Evolutionary conservation across 805 yeast species (phyloP).

Genomic region (Scheffersomyces stipitis): DNA sequence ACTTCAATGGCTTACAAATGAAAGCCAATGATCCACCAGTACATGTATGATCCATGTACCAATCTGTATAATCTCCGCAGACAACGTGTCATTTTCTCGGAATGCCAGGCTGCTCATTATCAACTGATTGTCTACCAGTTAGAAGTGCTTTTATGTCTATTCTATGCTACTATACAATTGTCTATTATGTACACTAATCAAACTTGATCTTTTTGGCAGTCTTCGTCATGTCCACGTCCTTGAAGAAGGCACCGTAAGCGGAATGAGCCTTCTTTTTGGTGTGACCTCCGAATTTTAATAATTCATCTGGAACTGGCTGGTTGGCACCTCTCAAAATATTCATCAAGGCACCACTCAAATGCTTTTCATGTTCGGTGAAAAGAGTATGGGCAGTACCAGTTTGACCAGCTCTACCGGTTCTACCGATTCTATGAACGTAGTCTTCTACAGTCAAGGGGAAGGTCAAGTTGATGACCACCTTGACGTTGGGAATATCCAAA

Average conservation of each 20-base stretch:
- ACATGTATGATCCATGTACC: too few relatives aligned
- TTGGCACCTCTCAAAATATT: constrained; percentile 91
- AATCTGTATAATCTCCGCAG: too few relatives aligned
- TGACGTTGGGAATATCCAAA: constrained; percentile 95
- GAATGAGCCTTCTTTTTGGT: constrained; percentile 97
- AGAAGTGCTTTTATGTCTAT: too few relatives aligned
- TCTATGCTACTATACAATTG: too few relatives aligned
- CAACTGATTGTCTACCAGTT: too few relatives aligned
- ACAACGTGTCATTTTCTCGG: too few relatives aligned
- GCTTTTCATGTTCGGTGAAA: constrained; percentile 96
- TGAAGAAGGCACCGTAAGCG: constrained; percentile 97
- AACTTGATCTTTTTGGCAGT: constrained; percentile 91
- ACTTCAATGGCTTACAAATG: too few relatives aligned
- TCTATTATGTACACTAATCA: constrained; percentile 30
- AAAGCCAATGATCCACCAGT: too few relatives aligned
- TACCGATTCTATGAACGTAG: constrained; percentile 95
- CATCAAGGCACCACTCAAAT: constrained; percentile 89
- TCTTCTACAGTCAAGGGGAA: constrained; percentile 97
- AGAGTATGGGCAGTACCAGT: constrained; percentile 93
- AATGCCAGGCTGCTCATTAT: too few relatives aligned
- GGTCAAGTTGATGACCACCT: constrained; percentile 89
- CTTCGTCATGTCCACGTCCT: constrained; percentile 82
- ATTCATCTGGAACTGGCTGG: constrained; percentile 93
- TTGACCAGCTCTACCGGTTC: constrained; percentile 98
- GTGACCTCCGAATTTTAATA: constrained; percentile 94